These are phyloP conservation scores for Brassica napus DNA, from an alignment of 345 rosid species.

Conservation along the genomic window Da-Ae NC_063451.1:38447001-38447500, in stretches of 20 bases:
- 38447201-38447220: conserved; percentile 22
- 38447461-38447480: background rate
- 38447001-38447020: conserved; percentile 55
- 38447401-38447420: background rate
- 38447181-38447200: background rate
- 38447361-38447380: background rate
- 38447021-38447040: conserved; percentile 64
- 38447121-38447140: conserved; percentile 32
- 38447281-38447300: conserved; percentile 34
- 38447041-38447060: conserved; percentile 45
- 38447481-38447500: background rate
- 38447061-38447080: conserved; percentile 49
- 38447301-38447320: conserved; percentile 17
- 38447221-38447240: background rate
- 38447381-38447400: background rate
- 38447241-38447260: background rate
- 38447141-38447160: conserved; percentile 39
- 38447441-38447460: background rate
- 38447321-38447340: conserved; percentile 10
- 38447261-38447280: conserved; percentile 20
- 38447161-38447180: background rate
- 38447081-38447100: conserved; percentile 36
- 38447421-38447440: conserved; percentile 2
- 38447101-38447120: conserved; percentile 14
- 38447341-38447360: conserved; percentile 4